Base-by-base conservation (phyloP, 164 flowering plant genomes). In the Paratinospora sagittata region DNA sequence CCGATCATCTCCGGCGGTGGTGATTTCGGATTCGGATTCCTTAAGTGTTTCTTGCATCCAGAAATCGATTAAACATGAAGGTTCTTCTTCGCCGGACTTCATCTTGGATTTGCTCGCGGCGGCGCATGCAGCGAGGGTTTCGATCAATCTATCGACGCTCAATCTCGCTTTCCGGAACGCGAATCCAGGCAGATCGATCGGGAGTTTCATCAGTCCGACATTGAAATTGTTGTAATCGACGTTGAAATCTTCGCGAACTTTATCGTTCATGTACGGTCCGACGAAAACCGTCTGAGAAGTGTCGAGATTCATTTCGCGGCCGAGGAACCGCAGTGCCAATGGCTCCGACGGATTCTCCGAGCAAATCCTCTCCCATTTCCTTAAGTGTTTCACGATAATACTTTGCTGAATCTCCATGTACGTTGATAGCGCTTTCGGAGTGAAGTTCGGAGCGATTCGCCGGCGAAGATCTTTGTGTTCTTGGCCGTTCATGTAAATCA, bases 251-350 rank as follows among this genome's bases (percentile, higher is more conserved):
- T 77, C 73, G 0, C 90, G 66, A 9, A 82, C 81, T 3, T 84
- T 75, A 0, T 12, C 39, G 3, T 30, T 43, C 68, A 94, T 70
- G 52, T 94, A 90, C 2, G 96, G 92, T 1, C 98, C 98, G 2
- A 84, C 97, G 77, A 95, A 87, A 0, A 95, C 98, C 0, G 87
- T 86, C 75, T 95, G 98, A 12, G 97, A 92, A 2, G 97, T 89
- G 3, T 92, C 98, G 23, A 95, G 84, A 37, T 90, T 95, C 87
- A 95, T 80, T 37, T 95, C 98, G 0, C 98, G 85, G 45, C 80
- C 83, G 3, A 88, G 78, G 2, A 84, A 52, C 2, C 98, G 85
- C 19, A 90, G 86, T 7, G 83, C 71, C 27, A 87, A 62, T 1
- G 94, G 79, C 9, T 68, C 6, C 0, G 78, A 26, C 0, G 61